Conservation (phyloP, 2,329 filamentous ascomycete genomes). For the Diaporthe aspalathi region DNA sequence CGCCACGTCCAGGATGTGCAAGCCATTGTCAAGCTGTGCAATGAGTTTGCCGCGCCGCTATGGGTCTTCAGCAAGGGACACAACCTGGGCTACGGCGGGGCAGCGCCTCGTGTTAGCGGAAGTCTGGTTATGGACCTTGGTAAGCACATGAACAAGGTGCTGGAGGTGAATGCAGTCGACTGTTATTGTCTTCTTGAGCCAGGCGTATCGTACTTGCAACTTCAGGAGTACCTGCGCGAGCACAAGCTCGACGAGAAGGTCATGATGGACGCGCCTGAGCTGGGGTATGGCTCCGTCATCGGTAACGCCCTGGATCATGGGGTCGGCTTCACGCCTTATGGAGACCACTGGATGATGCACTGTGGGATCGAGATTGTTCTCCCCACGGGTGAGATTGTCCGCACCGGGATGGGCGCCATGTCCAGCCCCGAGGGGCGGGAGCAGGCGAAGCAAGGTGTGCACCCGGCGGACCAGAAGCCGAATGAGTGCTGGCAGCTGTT, state of each 20-base stretch:
- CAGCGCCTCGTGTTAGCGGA: slow-evolving; percentile 63
- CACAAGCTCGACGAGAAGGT: slow-evolving; percentile 52
- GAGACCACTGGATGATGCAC: slow-evolving; percentile 54
- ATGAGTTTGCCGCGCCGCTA: slow-evolving; percentile 58
- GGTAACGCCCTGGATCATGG: slow-evolving; percentile 60
- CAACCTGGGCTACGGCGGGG: slow-evolving; percentile 66
- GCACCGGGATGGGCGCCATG: slow-evolving; percentile 61
- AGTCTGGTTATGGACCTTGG: slow-evolving; percentile 64
- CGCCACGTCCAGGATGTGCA: slow-evolving; percentile 57
- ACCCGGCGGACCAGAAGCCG: slow-evolving; percentile 45
- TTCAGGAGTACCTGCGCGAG: slow-evolving; percentile 61
- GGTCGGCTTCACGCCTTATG: slow-evolving; percentile 58
- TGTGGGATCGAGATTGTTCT: slow-evolving; percentile 59
- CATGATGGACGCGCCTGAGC: slow-evolving; percentile 57
- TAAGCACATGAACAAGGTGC: slow-evolving; percentile 62
- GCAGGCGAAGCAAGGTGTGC: slow-evolving; percentile 49
- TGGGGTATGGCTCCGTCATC: slow-evolving; percentile 56
- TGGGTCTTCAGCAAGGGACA: slow-evolving; percentile 62
- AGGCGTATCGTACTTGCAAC: slow-evolving; percentile 63
- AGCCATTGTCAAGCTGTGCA: slow-evolving; percentile 56
- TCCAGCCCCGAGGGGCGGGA: slow-evolving; percentile 50
- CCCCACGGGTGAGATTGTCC: slow-evolving; percentile 56
- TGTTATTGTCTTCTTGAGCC: slow-evolving; percentile 65
- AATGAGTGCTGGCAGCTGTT: slow-evolving; percentile 50
- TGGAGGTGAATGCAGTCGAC: slow-evolving; percentile 61